These are phyloP conservation scores for Knoxia roxburghii DNA, from an alignment of 257 asterid genomes.

Conservation along the genomic window DNA sequence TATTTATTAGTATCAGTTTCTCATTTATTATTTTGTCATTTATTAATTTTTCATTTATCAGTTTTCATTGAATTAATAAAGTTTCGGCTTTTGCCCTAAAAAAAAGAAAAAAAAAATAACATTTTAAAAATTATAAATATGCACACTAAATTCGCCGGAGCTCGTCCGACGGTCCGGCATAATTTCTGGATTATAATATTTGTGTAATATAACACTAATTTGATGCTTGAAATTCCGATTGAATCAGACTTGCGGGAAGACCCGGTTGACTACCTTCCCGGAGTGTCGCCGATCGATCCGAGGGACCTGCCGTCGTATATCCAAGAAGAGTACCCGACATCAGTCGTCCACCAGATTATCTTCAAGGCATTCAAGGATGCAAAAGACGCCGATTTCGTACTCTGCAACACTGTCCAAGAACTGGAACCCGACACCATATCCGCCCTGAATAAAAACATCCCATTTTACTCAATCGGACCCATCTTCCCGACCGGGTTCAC, in stretches of 20 bases:
- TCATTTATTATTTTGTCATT: too few species aligned
- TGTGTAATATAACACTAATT: too few species aligned
- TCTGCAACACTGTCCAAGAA: slow-evolving; percentile 39
- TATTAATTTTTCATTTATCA: too few species aligned
- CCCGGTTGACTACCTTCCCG: slow-evolving; percentile 39
- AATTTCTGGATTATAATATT: too few species aligned
- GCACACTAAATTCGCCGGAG: too few species aligned
- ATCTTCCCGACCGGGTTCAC: slow-evolving; percentile 28
- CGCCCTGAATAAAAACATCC: slow-evolving; percentile 19
- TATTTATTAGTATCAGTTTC: too few species aligned
- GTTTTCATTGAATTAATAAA: too few species aligned
- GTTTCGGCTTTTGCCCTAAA: too few species aligned
- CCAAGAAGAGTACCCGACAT: slow-evolving; percentile 25
- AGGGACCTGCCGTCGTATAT: slow-evolving; percentile 38
- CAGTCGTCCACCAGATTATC: slow-evolving; percentile 30
- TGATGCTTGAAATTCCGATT: neutral
- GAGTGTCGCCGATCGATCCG: slow-evolving; percentile 26
- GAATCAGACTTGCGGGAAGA: slow-evolving; percentile 30
- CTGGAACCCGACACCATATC: slow-evolving; percentile 27
- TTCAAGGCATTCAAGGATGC: slow-evolving; percentile 35
- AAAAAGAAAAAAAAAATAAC: too few species aligned
- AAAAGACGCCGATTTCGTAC: slow-evolving; percentile 33
- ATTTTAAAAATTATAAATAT: too few species aligned
- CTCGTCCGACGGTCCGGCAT: too few species aligned
- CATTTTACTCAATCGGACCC: slow-evolving; percentile 35